Base-by-base conservation (phyloP, 2,329 filamentous ascomycete species). In the Coniochaeta sp. region DNA sequence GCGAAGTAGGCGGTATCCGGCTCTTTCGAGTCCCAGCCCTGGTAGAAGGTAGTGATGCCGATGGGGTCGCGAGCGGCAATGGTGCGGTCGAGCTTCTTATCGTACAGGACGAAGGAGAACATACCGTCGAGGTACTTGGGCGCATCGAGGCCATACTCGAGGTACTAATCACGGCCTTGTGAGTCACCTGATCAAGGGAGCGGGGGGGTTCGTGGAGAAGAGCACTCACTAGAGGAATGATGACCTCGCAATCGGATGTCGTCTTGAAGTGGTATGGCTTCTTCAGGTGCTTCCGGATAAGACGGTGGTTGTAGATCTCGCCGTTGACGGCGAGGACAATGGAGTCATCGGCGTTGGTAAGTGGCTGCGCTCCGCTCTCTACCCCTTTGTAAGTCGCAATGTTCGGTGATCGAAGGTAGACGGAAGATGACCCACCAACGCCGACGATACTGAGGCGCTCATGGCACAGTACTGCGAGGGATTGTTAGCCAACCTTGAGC, bases 291-390 rank as follows among this genome's bases (percentile, higher is more conserved):
- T 96, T 97, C 67, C 94, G 87, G 65, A 99, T 79, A 65, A 96
- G 82, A 67, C 92, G 88, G 76, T 99, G 94, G 84, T 99, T 99
- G 81, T 99, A 99, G 69, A 99, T 99, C 71, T 99, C 94, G 73
- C 94, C 94, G 72, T 99, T 99, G 82, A 97, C 94, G 58, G 94
- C 92, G 55, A 99, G 83, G 58, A 92, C 85, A 63, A 99, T 86
- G 63, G 79, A 86, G 59, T 85, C 86, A 69, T 97, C 92, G 60
- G 90, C 84, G 77, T 91, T 97, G 77, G 92, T 87, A 59, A 99
- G 79, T 58, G 94, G 94, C 74, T 99, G 94, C 50, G 94, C 92
- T 68, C 94, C 94, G 64, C 89, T 92, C 70, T 97, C 92, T 92
- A 68, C 42, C 52, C 45, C 54, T 26, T 49, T 50, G 62, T 68